Evolutionary conservation across 148 eudicot genomes (phyloP), one percentile per base, ranked within the genome.

Genomic region (Euryodendron excelsum): DNA sequence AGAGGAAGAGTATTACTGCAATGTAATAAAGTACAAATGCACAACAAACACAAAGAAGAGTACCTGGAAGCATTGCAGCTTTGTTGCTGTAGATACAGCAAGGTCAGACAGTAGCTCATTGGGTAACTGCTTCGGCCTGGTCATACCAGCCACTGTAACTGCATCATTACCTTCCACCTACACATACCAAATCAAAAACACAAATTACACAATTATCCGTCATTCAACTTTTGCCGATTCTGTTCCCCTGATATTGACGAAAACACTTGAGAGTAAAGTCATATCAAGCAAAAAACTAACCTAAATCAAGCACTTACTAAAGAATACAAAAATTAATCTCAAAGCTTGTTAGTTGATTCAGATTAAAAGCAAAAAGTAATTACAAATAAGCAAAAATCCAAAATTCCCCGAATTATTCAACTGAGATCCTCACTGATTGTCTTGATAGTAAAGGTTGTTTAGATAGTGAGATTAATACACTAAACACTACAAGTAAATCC

Each of bases 111-210:
- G 79, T 41, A 53, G 88, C 87, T 96, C 99, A 85, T 87, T 88
- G 61, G 97, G 94, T 81, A 93, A 87, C 79, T 83, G 97, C 83
- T 96, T 96, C 14, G 99, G 99, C 78, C 92, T 87, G 80, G 88
- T 91, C 98, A 93, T 96, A 77, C 89, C 86, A 56, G 98, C 93
- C 85, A 93, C 99, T 33, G 99, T 88, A 61, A 91, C 98, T 33
- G 91, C 93, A 84, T 93, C 98, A 86, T 96, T 93, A 64, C 91
- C 93, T 85, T 96, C 99, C 52, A 96, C 99, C 99, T 96, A 77
- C 30, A 53, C 75, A 69, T 18, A 59, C 25, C 36, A 79, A 60
- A 81, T 39, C 59, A 63, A 33, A 75, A 31, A 39, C 1, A 27
- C 34, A 27, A 37, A 60, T 80, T 48, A 77, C 33, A 58, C 21